These are phyloP conservation scores for Setaria italica DNA, from an alignment of 202 grass and related monocot species.

Conservation along the genomic window DNA sequence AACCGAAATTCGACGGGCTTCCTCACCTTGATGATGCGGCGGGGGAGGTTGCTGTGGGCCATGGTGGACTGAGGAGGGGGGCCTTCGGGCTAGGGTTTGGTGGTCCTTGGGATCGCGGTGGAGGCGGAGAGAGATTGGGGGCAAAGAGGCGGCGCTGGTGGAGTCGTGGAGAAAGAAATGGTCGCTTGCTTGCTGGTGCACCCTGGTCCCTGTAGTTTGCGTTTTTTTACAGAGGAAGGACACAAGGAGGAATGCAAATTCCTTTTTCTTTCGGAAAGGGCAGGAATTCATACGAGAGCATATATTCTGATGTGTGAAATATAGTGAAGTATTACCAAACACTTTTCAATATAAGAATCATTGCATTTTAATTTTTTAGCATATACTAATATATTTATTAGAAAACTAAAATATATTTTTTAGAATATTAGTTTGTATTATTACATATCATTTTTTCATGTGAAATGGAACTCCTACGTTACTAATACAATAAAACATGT, in stretches of 20 bases:
- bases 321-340: not conserved
- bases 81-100: slow-evolving; percentile 49
- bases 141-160: slow-evolving; percentile 6
- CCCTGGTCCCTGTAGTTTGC: slow-evolving; percentile 1
- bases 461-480: not conserved
- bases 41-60: slow-evolving; percentile 85
- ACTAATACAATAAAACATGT: not conserved
- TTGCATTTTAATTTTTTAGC: not conserved
- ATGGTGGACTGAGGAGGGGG: slow-evolving; percentile 31
- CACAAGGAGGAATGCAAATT: not conserved
- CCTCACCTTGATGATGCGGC: slow-evolving; percentile 85
- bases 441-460: not conserved
- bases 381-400: not conserved
- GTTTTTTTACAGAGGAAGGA: not conserved
- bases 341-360: not conserved
- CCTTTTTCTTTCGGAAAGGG: not conserved
- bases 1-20: not conserved
- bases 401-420: not conserved
- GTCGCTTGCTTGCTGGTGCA: slow-evolving; percentile 4
- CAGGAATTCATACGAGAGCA: not conserved
- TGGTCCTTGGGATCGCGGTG: slow-evolving; percentile 25
- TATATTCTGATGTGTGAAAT: not conserved
- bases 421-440: not conserved
- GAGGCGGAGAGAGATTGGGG: not conserved
- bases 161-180: slow-evolving; percentile 23